Evolutionary conservation across 495 filamentous ascomycete genomes (phyloP).

Genomic region (Daldinia grandis): DNA sequence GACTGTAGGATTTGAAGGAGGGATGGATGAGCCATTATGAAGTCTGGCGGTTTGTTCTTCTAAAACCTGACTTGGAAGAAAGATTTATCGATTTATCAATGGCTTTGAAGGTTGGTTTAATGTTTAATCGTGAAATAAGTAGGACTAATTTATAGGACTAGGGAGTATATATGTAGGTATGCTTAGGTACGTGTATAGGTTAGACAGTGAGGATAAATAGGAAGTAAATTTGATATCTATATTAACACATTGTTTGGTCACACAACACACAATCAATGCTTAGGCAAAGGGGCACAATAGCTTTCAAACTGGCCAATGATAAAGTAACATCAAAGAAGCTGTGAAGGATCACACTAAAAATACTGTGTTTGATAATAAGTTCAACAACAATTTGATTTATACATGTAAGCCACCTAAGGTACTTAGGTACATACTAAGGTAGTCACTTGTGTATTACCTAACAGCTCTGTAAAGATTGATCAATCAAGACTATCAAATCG

Average conservation of each 20-base stretch:
- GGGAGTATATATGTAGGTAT: too few species aligned
- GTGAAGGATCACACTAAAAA: not conserved
- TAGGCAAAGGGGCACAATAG: too few species aligned
- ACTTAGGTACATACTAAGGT: not conserved
- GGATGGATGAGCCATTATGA: not conserved
- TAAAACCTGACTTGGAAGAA: not conserved
- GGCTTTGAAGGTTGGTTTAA: too few species aligned
- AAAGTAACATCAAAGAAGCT: not conserved
- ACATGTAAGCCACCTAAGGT: too few species aligned
- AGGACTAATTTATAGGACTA: too few species aligned
- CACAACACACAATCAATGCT: too few species aligned
- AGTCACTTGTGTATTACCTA: not conserved
- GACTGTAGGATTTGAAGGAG: not conserved
- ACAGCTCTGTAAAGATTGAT: not conserved
- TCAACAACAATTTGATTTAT: too few species aligned
- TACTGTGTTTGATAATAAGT: not conserved
- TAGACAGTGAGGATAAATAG: too few species aligned
- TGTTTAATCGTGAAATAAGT: too few species aligned
- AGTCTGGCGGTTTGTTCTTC: not conserved
- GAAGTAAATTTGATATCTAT: too few species aligned
- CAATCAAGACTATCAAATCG: constrained; percentile 2
- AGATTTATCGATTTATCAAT: not conserved
- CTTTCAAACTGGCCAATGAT: not conserved
- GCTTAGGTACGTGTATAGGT: too few species aligned
- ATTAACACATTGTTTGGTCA: too few species aligned